Percentiles rank a stretch among this genome's conserved stretches.
These are phyloP conservation scores for Dissophora globulifera DNA, from an alignment of 192 early-diverging fungal species.

Conservation along the genomic window DNA sequence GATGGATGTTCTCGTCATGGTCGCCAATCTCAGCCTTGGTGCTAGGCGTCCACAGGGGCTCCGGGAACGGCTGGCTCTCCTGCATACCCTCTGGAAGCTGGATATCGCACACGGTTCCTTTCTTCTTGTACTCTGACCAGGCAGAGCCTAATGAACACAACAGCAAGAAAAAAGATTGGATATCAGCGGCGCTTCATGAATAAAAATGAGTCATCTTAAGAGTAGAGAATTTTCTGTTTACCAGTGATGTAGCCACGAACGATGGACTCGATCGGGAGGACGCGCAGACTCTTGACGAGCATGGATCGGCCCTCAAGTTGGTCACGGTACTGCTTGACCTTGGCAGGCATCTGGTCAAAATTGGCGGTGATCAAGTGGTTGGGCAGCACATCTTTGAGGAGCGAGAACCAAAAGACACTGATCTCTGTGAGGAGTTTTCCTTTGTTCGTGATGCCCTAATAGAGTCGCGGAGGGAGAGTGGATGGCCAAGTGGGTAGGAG, in stretches of 20 bases:
- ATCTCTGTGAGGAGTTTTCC: constrained; percentile 98
- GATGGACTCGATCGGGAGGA: constrained; percentile 97
- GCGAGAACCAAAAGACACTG: constrained; percentile 95
- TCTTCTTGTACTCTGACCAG: constrained; percentile 94
- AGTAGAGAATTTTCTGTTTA: too few species aligned
- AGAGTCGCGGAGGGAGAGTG: too few species aligned
- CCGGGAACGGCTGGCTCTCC: constrained; percentile 86
- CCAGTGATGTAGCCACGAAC: constrained; percentile 97
- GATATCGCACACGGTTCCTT: constrained; percentile 95
- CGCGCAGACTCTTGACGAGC: constrained; percentile 90
- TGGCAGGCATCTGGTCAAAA: constrained; percentile 90
- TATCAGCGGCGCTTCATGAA: too few species aligned
- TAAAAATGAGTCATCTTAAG: too few species aligned
- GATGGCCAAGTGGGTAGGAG: not conserved
- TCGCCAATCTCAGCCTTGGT: constrained; percentile 99
- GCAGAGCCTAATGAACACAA: constrained; percentile 95
- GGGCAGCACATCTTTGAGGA: constrained; percentile 86
- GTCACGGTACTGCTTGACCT: constrained; percentile 86
- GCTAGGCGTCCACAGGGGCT: constrained; percentile 94
- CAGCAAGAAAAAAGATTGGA: too few species aligned
- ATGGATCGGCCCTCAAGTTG: constrained; percentile 92
- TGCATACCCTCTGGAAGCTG: constrained; percentile 78
- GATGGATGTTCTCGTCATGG: constrained; percentile 99
- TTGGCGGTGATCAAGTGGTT: constrained; percentile 97
- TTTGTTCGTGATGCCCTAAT: constrained; percentile 94